Base-by-base conservation (phyloP, 495 filamentous ascomycete species). In the Aspergillus sparsus region DNA sequence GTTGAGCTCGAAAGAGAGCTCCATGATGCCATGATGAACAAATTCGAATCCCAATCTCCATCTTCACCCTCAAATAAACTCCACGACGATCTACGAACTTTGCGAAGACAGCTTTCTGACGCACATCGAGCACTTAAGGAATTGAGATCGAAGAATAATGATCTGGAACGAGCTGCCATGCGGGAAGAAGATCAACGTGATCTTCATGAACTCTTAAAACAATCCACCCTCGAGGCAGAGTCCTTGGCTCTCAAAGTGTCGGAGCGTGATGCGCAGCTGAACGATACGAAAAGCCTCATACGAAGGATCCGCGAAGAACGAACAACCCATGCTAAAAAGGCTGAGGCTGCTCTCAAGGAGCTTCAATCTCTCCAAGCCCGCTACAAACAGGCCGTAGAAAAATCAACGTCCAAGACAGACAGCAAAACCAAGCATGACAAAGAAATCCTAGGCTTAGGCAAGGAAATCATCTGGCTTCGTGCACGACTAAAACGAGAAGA, bases 381-480 rank as follows among this genome's bases (percentile, higher is more conserved):
- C 11, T 83, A 85, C 53, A 80, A 83, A 46, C 73, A 77, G 50
- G 75, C 73, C n/a, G 55, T 85, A 15, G 80, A 85, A 53, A 80
- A 79, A 49, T 50, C 70, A 3, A 62, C 70, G 16, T 46, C 62
- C 18, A 81, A 76, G 60, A 66, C 74, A n/a, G 79, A 77, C 10
- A 73, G 68, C 49, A 80, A 79, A 63, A 78, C 80, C 55, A 77
- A 82, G 51, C 93, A 97, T 63, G 82, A 82, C 60, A 88, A 87
- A 65, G 95, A 98, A 74, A 80, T 97, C 34, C 82, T 85, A 49
- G 92, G 92, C 10, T 78, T 98, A 68, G 84, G 83, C 60, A 88
- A 93, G 74, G 92, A 97, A 71, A 93, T 97, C 65, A 80, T 92
- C 62, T 98, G 89, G 87, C 83, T 98, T 58, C 82, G 87, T 59